Conservation (phyloP, 441 rosid genomes). For the Adansonia gregorii region DNA sequence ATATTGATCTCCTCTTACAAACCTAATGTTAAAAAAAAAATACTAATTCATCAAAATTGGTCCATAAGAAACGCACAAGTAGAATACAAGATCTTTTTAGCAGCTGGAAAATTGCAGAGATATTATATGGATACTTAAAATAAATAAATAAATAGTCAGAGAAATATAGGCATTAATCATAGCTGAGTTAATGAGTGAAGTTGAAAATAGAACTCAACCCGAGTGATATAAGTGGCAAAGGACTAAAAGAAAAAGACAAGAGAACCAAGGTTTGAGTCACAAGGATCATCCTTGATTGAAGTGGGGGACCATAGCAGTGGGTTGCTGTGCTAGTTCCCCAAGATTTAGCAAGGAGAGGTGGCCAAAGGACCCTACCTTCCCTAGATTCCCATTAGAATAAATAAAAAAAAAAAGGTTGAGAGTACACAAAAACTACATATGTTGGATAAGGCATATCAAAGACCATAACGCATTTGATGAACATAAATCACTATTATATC, state of each 20-base stretch:
- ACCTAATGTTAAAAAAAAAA: constrained; percentile 48
- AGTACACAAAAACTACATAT: constrained; percentile 17
- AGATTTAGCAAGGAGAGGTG: too few species aligned
- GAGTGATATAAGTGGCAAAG: too few species aligned
- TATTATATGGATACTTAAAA: not conserved
- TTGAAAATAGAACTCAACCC: not conserved
- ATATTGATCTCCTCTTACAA: constrained; percentile 92
- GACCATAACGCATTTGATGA: not conserved
- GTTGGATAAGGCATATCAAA: not conserved
- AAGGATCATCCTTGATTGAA: too few species aligned
- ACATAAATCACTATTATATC: not conserved
- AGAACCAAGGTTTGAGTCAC: too few species aligned
- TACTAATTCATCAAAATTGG: constrained; percentile 7
- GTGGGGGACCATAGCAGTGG: too few species aligned
- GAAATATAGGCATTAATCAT: not conserved
- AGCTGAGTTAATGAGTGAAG: not conserved
- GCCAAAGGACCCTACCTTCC: too few species aligned
- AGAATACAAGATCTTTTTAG: not conserved
- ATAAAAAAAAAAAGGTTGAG: too few species aligned
- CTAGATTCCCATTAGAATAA: too few species aligned
- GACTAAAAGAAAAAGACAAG: too few species aligned
- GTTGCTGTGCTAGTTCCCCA: too few species aligned
- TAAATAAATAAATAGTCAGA: too few species aligned
- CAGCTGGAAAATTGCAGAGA: not conserved
- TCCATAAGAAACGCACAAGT: not conserved